These are phyloP conservation scores for Fibroporia radiculosa DNA, from an alignment of 768 basidiomycete genomes.

Conservation along the genomic window DNA sequence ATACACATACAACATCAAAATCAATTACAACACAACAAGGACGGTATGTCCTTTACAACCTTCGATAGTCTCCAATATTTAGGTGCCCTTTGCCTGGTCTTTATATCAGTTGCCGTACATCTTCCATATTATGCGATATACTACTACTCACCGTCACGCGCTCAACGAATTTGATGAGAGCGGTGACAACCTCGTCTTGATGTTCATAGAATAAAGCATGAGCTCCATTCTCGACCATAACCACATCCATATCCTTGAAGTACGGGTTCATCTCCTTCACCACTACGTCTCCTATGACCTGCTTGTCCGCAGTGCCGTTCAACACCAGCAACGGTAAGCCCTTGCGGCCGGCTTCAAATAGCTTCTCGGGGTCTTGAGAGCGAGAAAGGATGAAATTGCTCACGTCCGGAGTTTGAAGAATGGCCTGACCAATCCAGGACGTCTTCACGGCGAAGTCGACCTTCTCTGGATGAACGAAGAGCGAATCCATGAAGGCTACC, in stretches of 20 bases:
- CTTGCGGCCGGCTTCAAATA: constrained; percentile 11
- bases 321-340: constrained; percentile 14
- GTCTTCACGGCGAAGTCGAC: constrained; percentile 7
- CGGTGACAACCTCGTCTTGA: constrained; percentile 19
- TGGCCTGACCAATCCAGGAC: constrained; percentile 8
- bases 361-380: constrained; percentile 6
- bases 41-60: too few relatives aligned
- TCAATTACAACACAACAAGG: too few relatives aligned
- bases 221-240: constrained; percentile 23
- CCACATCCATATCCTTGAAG: constrained; percentile 26
- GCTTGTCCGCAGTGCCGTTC: constrained; percentile 10
- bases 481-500: constrained; percentile 10
- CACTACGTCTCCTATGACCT: constrained; percentile 21
- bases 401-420: constrained; percentile 10
- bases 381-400: constrained; percentile 5
- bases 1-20: too few relatives aligned
- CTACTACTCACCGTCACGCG: constrained; percentile 8
- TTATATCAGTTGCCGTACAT: not conserved
- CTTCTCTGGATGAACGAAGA: constrained; percentile 4
- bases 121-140: not conserved
- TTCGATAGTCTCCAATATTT: too few relatives aligned
- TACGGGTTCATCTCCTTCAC: constrained; percentile 21
- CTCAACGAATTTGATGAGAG: constrained; percentile 10
- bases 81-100: too few relatives aligned
- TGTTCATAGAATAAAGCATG: constrained; percentile 29